These are phyloP conservation scores for Tausonia pullulans DNA, from an alignment of 1,284 basidiomycete species.

Conservation along the genomic window DNA sequence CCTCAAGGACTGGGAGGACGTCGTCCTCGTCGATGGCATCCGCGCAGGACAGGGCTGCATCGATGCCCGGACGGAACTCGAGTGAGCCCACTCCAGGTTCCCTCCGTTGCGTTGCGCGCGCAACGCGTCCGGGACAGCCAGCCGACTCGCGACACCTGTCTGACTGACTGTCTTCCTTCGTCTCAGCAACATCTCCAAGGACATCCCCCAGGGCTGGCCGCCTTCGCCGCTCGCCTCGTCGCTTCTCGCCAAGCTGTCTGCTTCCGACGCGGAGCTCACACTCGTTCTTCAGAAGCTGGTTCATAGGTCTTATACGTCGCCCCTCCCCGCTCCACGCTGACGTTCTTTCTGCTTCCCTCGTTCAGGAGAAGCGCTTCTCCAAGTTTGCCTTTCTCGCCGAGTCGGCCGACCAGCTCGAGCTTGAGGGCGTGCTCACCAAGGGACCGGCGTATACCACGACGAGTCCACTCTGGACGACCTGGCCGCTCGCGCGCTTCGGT, in stretches of 20 bases:
- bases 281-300: constrained; percentile 52
- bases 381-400: constrained; percentile 40
- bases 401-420: not conserved
- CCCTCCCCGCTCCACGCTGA: not conserved
- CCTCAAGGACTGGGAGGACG: constrained; percentile 49
- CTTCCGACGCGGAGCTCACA: constrained; percentile 50
- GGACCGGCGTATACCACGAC: constrained; percentile 54
- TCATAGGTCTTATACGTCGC: constrained; percentile 21
- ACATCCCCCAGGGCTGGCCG: constrained; percentile 7
- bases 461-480: constrained; percentile 62
- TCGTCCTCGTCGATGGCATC: constrained; percentile 60
- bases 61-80: constrained; percentile 61
- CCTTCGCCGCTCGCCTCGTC: not conserved
- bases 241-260: constrained; percentile 33
- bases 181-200: not conserved
- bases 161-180: not conserved
- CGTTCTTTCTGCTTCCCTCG: not conserved
- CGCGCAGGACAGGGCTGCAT: constrained; percentile 52
- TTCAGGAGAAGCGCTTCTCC: constrained; percentile 54
- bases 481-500: not conserved
- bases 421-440: constrained; percentile 54
- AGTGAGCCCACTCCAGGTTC: constrained; percentile 41
- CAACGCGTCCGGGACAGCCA: not conserved
- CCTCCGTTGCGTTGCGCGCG: not conserved
- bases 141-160: not conserved